Base-by-base conservation (phyloP, 148 eudicot genomes). In the Rhododendron kiyosumense region DNA sequence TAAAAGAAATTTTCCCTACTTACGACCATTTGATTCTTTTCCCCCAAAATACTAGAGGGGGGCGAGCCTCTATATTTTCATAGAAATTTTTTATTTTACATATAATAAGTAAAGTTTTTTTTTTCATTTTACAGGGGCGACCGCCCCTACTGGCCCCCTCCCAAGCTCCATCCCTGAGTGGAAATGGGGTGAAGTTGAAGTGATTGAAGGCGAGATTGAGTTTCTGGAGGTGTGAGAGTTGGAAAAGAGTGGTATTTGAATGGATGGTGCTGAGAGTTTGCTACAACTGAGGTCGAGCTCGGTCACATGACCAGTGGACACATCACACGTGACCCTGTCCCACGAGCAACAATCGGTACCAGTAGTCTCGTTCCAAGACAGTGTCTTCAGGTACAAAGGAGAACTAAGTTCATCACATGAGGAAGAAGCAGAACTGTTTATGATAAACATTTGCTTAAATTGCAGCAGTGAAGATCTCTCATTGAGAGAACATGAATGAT, bases 211-310 rank as follows among this genome's bases (percentile, higher is more conserved):
- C 51, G 26, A 78, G 81, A 78, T 78, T 45, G 49, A 78, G 48
- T 3, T 4, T n/a, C 0, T 43, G 51, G 30, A 78, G 81, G 51
- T 41, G 52, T 24, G 30, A 28, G 76, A 71, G 76, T 71, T 71
- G 76, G 76, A 71, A 71, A 30, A 71, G 76, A 32, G 59, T 48
- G 34, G 28, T 49, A 30, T 49, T 79, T 0, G 57, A 30, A 26
- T 79, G 51, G 17, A 48, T 2, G 18, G 30, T 82, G 34, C 71
- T 30, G 22, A 32, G 38, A 57, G 84, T 7, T 59, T 24, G 45
- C 84, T 82, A 13, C 84, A 82, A 79, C 61, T 79, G 30, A 79
- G 84, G 45, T 82, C 84, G 24, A 82, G 26, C 43, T 49, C 49
- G 18, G 59, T 36, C 65, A 82, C 84, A 5, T 82, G 43, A 82